These are phyloP conservation scores for Globisporangium recalcitrans DNA, from an alignment of 352 stramenopile genomes.

Conservation along the genomic window DNA sequence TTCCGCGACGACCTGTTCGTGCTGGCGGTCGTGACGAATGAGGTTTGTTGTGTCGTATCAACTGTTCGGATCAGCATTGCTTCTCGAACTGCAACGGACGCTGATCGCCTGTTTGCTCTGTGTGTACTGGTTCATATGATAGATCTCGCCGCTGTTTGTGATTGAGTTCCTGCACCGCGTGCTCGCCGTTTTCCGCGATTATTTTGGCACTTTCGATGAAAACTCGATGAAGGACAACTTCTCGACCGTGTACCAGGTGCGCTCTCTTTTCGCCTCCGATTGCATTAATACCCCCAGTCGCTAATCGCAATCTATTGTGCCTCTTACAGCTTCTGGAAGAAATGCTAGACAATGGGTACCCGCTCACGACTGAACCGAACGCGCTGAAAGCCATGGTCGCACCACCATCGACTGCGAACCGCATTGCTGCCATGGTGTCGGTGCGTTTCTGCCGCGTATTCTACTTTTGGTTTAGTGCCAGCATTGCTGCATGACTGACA, in stretches of 20 bases:
- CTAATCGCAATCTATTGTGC: not conserved
- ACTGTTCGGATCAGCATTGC: no score
- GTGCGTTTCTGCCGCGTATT: conserved; percentile 15
- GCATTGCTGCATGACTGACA: no score
- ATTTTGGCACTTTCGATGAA: conserved; percentile 96
- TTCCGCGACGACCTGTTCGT: conserved; percentile 94
- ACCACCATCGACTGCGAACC: conserved; percentile 90
- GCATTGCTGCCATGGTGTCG: conserved; percentile 85
- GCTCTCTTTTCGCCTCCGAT: not conserved
- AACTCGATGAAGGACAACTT: conserved; percentile 98
- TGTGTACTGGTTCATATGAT: conserved; percentile 7
- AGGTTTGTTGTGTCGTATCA: conserved; percentile 67
- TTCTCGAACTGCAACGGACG: no score
- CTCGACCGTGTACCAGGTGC: conserved; percentile 92
- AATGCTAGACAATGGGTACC: conserved; percentile 98
- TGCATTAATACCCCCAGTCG: not conserved
- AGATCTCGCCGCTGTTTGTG: conserved; percentile 85
- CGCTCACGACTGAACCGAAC: conserved; percentile 96
- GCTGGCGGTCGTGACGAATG: conserved; percentile 91
- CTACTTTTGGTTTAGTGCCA: not conserved
- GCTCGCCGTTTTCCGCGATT: conserved; percentile 94
- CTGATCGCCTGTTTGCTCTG: not conserved
- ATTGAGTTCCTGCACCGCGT: conserved; percentile 97
- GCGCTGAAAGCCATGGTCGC: conserved; percentile 96
- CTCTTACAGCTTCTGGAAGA: conserved; percentile 82